Evolutionary conservation across 2,329 filamentous ascomycete species (phyloP), one percentile per base, ranked within the genome.

Genomic region (Trichophyton verrucosum): DNA sequence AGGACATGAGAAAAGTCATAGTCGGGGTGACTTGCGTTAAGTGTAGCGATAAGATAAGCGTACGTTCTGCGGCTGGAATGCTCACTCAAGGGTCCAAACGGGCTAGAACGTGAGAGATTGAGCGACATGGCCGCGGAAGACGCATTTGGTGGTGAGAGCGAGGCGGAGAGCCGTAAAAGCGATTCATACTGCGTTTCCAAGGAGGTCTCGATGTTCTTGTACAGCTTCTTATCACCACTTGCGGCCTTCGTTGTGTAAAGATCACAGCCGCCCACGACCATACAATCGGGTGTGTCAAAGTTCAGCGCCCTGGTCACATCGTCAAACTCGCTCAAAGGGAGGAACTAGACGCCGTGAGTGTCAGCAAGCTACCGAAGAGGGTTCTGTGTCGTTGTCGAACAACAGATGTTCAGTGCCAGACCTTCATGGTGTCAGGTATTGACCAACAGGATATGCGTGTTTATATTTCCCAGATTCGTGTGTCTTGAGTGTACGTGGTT

Each of bases 201-300:
- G 33, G 89, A 91, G 70, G 88, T 85, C 72, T 96, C 91, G 71
- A 99, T 97, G 71, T 87, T 89, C 76, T 91, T 95, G 80, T 96
- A 96, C 7, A 99, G 80, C 72, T 97, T 97, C 82, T 96, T 96
- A 73, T 99, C 94, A 65, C 87, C 86, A 53, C 91, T 91, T 60
- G 92, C 91, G 33, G 94, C 91, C 76, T 99, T 99, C 27, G 91
- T 96, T 8, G 92, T 97, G 79, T 96, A 99, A 17, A 97, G 82
- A 74, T 99, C 94, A 80, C 92, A 97, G 65, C 89, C 89, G 68
- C 94, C 94, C 30, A 91, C 87, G 63, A 99, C 88, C 67, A 92
- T 89, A 71, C 90, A 91, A 72, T 97, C 92, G 58, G 88, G 85
- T 0, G 92, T 96, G 69, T 94, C 89, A 79, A 97, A 97, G 73